Conservation (phyloP, 139 green algal species). For the Nannochloris sp. region DNA sequence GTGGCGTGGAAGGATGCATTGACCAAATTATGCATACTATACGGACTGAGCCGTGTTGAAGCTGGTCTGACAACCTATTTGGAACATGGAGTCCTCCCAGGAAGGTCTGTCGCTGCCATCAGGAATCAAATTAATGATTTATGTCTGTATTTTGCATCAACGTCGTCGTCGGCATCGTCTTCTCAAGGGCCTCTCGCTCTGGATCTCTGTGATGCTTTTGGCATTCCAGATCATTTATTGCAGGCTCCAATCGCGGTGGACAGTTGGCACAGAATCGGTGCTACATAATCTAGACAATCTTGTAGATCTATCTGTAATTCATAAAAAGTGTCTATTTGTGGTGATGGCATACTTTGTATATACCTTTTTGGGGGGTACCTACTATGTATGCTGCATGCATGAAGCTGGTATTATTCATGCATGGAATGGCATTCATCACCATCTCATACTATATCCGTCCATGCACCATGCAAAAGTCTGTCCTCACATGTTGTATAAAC, state of each 20-base stretch:
- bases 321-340: too few relatives aligned
- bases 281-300: neutral
- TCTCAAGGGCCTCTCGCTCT: constrained; percentile 21
- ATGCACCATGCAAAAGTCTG: too few relatives aligned
- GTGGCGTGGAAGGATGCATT: constrained; percentile 8
- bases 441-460: too few relatives aligned
- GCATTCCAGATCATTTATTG: constrained; percentile 67
- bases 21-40: constrained; percentile 37
- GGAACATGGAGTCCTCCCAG: constrained; percentile 14
- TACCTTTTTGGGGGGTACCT: too few relatives aligned
- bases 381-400: too few relatives aligned
- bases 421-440: too few relatives aligned
- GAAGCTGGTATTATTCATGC: too few relatives aligned
- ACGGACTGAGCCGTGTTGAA: constrained; percentile 51
- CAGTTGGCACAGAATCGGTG: neutral
- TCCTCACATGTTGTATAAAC: too few relatives aligned
- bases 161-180: neutral
- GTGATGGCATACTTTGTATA: too few relatives aligned
- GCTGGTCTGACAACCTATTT: constrained; percentile 38
- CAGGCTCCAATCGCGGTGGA: constrained; percentile 52
- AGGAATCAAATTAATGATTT: constrained; percentile 32
- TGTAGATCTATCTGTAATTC: too few relatives aligned
- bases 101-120: constrained; percentile 27
- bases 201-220: constrained; percentile 58
- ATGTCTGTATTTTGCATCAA: constrained; percentile 24